Base-by-base conservation (phyloP, 2,329 filamentous ascomycete species). In the Nemania sp. region DNA sequence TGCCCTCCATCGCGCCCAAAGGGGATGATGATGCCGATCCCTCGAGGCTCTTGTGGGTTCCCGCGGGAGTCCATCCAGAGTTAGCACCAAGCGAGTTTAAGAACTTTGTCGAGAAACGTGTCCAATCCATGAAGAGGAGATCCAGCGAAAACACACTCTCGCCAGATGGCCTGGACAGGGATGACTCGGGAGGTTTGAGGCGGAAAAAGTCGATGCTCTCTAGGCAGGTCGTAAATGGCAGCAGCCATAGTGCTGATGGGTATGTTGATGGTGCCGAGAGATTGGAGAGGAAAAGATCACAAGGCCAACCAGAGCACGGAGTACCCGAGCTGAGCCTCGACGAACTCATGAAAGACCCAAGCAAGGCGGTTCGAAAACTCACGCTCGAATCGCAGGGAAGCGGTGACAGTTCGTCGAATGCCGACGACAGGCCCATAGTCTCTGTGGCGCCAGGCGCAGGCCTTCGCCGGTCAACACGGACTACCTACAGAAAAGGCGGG, bases 181-280 rank as follows among this genome's bases (percentile, higher is more conserved):
- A 63, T 75, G 82, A 76, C 76, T 85, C 77, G 73, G 85, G 85
- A 15, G 84, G 90, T 40, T 74, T 98, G 64, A 84, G 88, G 68
- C 86, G 95, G 69, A 97, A 96, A 76, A 97, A 95, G 76, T 98
- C 94, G 0, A 97, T 96, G 91, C 81, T 99, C 5, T 98, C 94
- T 5, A 86, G 90, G 59, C 93, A 98, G 74, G 90, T 99, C 60
- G 90, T 97, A 68, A 90, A 86, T 65, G 86, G 87, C 4, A 82
- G 83, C 9, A 83, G 83, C 0, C 78, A 78, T 60, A 81, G 78
- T 21, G 81, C 77, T 17, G 82, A 86, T 39, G 87, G 86, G 40
- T 96, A 95, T 73, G 82, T 89, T 63, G 92, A 97, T 77, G 93
- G 92, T 18, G 90, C 92, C 15, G 93, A 96, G 61, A 83, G 87